Evolutionary conservation across 192 early-diverging fungal genomes (phyloP), one percentile per base, ranked within the genome.

Genomic region (Coemansia biformis): DNA sequence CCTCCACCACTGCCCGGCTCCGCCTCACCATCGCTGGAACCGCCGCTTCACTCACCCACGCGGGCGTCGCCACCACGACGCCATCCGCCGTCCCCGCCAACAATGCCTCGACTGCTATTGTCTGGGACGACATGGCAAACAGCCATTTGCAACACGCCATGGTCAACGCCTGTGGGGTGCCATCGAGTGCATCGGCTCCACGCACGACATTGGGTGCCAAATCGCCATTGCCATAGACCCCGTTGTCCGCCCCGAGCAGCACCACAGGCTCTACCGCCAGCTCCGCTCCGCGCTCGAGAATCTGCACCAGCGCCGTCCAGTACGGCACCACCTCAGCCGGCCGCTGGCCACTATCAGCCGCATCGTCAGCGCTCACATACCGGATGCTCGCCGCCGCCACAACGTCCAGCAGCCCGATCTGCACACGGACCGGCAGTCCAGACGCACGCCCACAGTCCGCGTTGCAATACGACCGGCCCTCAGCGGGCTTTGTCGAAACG

Each of bases 71-170:
- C 13, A 19, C 15, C n/a, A n/a, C n/a, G n/a, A 39, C n/a, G n/a
- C n/a, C 8, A 6, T 8, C 11, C 17, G 16, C 22, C 12, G 38
- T 39, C 38, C 38, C 22, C 16, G 10, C 38, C 38, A 18, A 39
- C 38, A 39, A 39, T 33, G 17, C 26, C 22, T 24, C 29, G 10
- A 22, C 13, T 29, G 15, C 11, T 37, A 39, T 41, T 29, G 18
- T 39, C 38, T 21, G 38, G 19, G 19, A 18, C 18, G 19, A 9
- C 66, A 69, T 52, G 38, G 40, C 35, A 32, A 69, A 57, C 46
- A 74, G 47, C 70, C 70, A 74, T 16, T 30, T 17, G 17, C 66
- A 51, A 11, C 70, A 43, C 23, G 54, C 70, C 55, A 51, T 43
- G 0, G 63, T 39, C 49, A 73, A 46, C 28, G n/a, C 57, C 24